Evolutionary conservation across 2,329 filamentous ascomycete genomes (phyloP), one percentile per base, ranked within the genome.

Genomic region (Monilinia aucupariae): DNA sequence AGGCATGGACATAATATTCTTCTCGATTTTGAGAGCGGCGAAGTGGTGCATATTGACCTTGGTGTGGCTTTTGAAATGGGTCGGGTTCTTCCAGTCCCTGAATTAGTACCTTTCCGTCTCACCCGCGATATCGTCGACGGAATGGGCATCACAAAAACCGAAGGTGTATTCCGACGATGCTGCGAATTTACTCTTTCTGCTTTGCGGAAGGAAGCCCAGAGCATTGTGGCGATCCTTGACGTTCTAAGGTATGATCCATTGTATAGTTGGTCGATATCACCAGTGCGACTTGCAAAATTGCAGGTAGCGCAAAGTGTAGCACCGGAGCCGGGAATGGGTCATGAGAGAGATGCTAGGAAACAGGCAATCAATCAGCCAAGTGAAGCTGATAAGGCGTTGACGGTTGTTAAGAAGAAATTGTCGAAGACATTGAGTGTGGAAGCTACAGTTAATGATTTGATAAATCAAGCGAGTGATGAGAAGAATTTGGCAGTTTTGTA

Each of bases 161-260:
- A 99, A 75, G 94, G 94, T 4, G 92, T 97, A 0, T 99, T 97
- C 78, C 85, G 94, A 9, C 86, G 96, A n/a, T 97, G 93, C 76
- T 99, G 94, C 75, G 96, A 99, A 74, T 97, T 97, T 74, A 97
- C 92, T 0, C 84, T 99, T 39, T 92, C 97, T 66, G 92, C 96
- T 1, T 80, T 99, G 43, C 87, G 94, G n/a, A 90, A 96, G 71
- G 94, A 99, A 74, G 90, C 90, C 15, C 96, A 96, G 74, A 92
- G 89, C 51, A 99, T 99, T 78, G 97, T 97, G 92, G 97, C 94
- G 0, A 92, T 99, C 60, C 85, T 99, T 25, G 96, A 99, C 73
- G 96, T 99, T 27, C 79, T 99, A 64, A 89, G 96, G n/a, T 97
- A 97, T 76, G 94, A 99, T 80, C 96, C 94, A 1, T 78, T 99